phyloP scores from a whole-genome alignment of 768 basidiomycete genomes.

The Daedaleopsis nitida region DNA sequence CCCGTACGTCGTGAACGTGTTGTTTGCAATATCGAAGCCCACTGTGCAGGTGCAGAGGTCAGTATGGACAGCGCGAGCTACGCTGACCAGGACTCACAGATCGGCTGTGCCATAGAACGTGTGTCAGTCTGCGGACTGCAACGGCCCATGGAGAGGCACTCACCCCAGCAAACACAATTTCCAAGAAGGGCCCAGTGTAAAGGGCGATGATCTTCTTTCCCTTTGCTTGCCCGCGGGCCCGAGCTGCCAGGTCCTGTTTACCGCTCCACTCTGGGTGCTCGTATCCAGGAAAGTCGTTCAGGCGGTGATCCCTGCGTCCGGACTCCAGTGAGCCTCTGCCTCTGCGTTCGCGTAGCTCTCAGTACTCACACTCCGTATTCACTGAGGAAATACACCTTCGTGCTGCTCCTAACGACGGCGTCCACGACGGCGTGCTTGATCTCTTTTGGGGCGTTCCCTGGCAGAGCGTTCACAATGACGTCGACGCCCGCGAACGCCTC shows the following conservation, averaged over 20 bases:
- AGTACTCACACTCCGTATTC: neutral
- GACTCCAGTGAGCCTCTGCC: neutral
- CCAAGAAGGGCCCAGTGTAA: slow-evolving; percentile 21
- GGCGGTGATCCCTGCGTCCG: neutral
- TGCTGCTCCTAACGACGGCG: neutral
- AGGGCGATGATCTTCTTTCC: slow-evolving; percentile 22
- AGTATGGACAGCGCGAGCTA: neutral
- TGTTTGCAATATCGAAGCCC: neutral
- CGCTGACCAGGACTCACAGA: neutral
- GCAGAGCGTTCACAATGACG: slow-evolving; percentile 21
- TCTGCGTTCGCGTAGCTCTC: neutral
- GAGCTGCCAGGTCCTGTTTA: slow-evolving; percentile 7
- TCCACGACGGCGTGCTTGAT: slow-evolving; percentile 3
- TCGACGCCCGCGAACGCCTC: slow-evolving; percentile 24
- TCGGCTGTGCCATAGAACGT: neutral
- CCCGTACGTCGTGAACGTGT: neutral
- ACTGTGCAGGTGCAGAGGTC: neutral
- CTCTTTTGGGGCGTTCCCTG: neutral
- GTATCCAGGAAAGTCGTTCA: slow-evolving; percentile 7
- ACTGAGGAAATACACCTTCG: neutral
- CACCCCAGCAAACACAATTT: slow-evolving; percentile 18
- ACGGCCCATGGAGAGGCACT: neutral
- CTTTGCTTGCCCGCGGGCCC: neutral
- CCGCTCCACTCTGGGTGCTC: slow-evolving; percentile 7
- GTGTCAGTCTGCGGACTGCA: neutral